Base-by-base conservation (phyloP, 1,139 yeast species). In the Candida glucosophila region DNA sequence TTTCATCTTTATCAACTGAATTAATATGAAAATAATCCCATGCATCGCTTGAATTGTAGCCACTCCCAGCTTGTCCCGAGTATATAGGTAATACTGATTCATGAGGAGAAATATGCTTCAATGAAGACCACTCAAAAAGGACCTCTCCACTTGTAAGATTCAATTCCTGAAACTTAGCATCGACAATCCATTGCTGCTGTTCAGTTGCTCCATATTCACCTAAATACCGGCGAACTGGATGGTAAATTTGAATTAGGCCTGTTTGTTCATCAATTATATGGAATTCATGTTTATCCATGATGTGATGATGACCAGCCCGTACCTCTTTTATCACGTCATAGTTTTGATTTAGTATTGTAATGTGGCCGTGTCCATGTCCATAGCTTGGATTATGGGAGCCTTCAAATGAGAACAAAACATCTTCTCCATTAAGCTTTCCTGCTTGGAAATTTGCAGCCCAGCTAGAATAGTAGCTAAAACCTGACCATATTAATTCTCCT, bases 21-120 rank as follows among this genome's bases (percentile, higher is more conserved):
- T 58, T 58, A 32, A 58, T 55, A 32, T 58, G 66, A 46, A 58
- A 55, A 33, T 52, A 58, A 32, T 58, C 66, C 59, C 62, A 58
- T 5, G 65, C 63, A 32, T 48, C 52, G 27, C 51, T 41, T 5
- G 61, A 50, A 23, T 49, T 46, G 29, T 32, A 39, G 1, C 62
- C 64, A 14, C 44, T 32, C 10, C 58, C 62, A 4, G 55, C 55
- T 12, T 48, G 47, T 4, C 52, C 54, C 12, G 47, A 37, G 14
- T 40, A 40, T 14, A 53, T 32, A 2, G 49, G 41, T 11, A 49
- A 34, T 19, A 47, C 44, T 1, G 63, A 50, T 19, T 51, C 59
- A 13, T 34, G 36, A 2, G 59, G 58, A 2, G 53, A 41, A 17
- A 58, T 47, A 32, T 58, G 61, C 16, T 58, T 61, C 12, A 55